Base-by-base conservation (phyloP, 2,329 filamentous ascomycete genomes). In the Pyrenophora tritici-repentis region DNA sequence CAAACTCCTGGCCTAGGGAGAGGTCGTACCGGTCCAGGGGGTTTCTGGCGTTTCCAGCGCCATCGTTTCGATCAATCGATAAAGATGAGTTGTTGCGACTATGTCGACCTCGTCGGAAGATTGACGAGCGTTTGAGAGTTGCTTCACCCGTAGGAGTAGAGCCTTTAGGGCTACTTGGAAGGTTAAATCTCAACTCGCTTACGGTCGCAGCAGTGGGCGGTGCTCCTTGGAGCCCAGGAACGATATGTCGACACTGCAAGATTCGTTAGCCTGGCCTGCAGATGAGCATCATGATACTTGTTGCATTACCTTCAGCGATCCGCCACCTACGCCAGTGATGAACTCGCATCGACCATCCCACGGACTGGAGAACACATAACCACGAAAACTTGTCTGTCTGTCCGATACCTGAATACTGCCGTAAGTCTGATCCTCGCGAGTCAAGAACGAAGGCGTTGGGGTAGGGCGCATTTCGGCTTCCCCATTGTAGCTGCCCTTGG, bases 331-430 rank as follows among this genome's bases (percentile, higher is more conserved):
- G 32, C 89, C 88, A 0, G 91, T 94, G 13, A 84, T 80, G 73
- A 97, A 97, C 54, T 92, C 89, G 75, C 93, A 97, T 35, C 83
- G 83, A 13, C 90, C 89, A 54, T 90, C 86, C 93, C 93, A 97
- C 0, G 91, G 92, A 35, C 89, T 94, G 16, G 79, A 76, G 68
- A 97, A 97, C 1, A 85, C 83, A 73, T 95, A 96, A 14, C 81
- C 73, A 56, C 75, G 74, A 66, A 86, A 88, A 26, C 81, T 80
- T 0, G 85, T 79, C 17, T 62, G 66, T 29, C 55, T 66, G 14
- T 82, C 55, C 79, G 76, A 14, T 75, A 81, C 53, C 33, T 66
- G 64, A 3, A 67, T 65, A 8, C 62, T 64, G 18, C 54, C 58
- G 39, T 72, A 67, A 3, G 57, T 26, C 48, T 71, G 69, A 29